Evolutionary conservation across 257 asterid genomes (phyloP).

Genomic region (Solanum corneliomulleri): DNA sequence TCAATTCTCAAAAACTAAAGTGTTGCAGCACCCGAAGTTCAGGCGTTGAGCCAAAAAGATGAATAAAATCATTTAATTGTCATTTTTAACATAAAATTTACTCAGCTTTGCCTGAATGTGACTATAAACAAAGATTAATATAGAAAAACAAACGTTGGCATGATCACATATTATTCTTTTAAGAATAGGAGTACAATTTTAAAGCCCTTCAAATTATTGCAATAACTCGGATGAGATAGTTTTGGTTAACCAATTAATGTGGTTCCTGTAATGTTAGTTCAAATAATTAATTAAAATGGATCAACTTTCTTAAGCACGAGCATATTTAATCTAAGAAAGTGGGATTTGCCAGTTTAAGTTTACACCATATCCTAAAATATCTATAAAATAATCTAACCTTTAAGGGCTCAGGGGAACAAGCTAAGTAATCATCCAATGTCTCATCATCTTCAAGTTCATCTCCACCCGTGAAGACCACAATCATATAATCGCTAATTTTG

Average conservation of each 20-base stretch:
- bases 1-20: too few species aligned
- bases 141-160: neutral
- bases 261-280: slow-evolving; percentile 7
- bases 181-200: too few species aligned
- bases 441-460: slow-evolving; percentile 66
- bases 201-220: neutral
- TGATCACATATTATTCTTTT: too few species aligned
- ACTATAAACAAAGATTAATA: too few species aligned
- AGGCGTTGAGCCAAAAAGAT: too few species aligned
- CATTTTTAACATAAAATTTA: neutral
- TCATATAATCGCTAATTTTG: slow-evolving; percentile 53
- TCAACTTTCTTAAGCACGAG: neutral
- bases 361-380: too few species aligned
- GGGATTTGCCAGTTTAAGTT: too few species aligned
- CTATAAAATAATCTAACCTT: slow-evolving; percentile 19
- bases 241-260: neutral
- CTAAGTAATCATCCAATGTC: slow-evolving; percentile 37
- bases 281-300: neutral
- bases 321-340: neutral
- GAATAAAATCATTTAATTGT: too few species aligned
- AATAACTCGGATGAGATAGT: neutral
- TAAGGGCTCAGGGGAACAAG: slow-evolving; percentile 33
- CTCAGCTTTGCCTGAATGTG: neutral
- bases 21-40: neutral
- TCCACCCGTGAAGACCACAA: slow-evolving; percentile 21